Evolutionary conservation across 805 yeast genomes (phyloP).

Genomic region (Candida wancherniae): DNA sequence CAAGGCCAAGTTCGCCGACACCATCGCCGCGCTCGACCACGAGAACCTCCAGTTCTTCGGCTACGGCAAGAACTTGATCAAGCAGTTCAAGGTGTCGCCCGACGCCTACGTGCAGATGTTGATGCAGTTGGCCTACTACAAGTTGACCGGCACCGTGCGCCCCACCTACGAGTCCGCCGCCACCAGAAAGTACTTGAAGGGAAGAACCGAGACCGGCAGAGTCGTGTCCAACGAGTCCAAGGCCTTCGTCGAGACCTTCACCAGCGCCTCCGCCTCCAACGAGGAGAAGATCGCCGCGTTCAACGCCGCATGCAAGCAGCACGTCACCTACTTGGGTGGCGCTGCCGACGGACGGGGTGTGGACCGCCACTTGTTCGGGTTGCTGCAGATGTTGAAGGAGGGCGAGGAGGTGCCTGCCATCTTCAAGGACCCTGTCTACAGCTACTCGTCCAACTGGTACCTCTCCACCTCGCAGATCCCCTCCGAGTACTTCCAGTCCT

Average conservation of each 20-base stretch:
- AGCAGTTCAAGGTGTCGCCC: conserved; percentile 80
- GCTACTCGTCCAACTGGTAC: conserved; percentile 80
- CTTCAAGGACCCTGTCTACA: conserved; percentile 69
- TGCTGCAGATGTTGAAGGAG: conserved; percentile 61
- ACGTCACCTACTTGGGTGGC: conserved; percentile 63
- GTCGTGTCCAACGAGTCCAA: conserved; percentile 70
- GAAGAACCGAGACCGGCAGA: conserved; percentile 93
- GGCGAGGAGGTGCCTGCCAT: conserved; percentile 62
- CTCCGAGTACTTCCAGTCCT: conserved; percentile 74
- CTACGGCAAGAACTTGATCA: conserved; percentile 82
- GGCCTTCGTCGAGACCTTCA: conserved; percentile 71
- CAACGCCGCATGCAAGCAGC: conserved; percentile 68
- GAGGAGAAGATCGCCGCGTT: conserved; percentile 62
- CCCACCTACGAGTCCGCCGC: conserved; percentile 97
- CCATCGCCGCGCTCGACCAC: conserved; percentile 65
- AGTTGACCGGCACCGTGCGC: conserved; percentile 69
- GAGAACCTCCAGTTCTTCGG: conserved; percentile 77
- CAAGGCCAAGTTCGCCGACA: conserved; percentile 47
- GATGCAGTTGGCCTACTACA: conserved; percentile 86
- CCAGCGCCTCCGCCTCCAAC: conserved; percentile 44
- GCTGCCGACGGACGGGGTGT: conserved; percentile 87
- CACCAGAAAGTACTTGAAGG: conserved; percentile 80
- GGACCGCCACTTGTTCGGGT: conserved; percentile 90
- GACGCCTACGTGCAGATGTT: conserved; percentile 91
- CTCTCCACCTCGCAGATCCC: conserved; percentile 86